Evolutionary conservation across 305 asterid genomes (phyloP).

Genomic region (Caryopteris hybrid): DNA sequence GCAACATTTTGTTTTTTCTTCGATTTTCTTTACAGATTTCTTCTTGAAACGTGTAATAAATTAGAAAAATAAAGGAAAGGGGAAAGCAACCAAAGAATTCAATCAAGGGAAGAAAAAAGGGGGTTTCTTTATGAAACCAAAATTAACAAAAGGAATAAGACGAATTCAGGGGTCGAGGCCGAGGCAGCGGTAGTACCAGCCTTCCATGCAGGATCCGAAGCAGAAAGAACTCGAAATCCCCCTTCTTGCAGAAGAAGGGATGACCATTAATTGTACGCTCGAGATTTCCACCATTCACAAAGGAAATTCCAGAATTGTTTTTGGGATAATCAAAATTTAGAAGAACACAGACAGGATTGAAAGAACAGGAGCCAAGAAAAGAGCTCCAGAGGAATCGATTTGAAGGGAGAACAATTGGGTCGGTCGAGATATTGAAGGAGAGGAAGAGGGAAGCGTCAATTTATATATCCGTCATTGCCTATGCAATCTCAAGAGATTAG

Average conservation of each 20-base stretch:
- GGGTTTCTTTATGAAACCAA: not conserved
- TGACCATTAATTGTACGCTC: constrained; percentile 59
- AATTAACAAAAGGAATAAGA: not conserved
- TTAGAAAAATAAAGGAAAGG: not conserved
- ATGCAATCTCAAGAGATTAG: constrained; percentile 3
- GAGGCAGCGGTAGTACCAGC: constrained; percentile 97
- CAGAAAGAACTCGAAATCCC: constrained; percentile 57
- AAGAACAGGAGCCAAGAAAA: not conserved
- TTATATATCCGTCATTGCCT: constrained; percentile 9
- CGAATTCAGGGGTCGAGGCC: constrained; percentile 75
- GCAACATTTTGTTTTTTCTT: constrained; percentile 45
- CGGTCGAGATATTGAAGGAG: constrained; percentile 6
- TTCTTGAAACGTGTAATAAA: not conserved
- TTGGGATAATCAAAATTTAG: not conserved
- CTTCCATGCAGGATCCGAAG: constrained; percentile 85
- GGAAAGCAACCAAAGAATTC: constrained; percentile 18
- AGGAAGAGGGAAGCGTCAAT: constrained; percentile 11
- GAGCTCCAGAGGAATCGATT: not conserved
- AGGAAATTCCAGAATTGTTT: constrained; percentile 3
- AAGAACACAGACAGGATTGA: not conserved
- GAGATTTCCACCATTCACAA: constrained; percentile 98
- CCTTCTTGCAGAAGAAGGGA: constrained; percentile 59
- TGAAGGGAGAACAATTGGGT: not conserved
- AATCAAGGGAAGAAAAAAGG: not conserved
- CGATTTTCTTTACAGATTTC: not conserved